Evolutionary conservation across 176 grass and related monocot genomes (phyloP).

Genomic region (Musa schizocarpa): DNA sequence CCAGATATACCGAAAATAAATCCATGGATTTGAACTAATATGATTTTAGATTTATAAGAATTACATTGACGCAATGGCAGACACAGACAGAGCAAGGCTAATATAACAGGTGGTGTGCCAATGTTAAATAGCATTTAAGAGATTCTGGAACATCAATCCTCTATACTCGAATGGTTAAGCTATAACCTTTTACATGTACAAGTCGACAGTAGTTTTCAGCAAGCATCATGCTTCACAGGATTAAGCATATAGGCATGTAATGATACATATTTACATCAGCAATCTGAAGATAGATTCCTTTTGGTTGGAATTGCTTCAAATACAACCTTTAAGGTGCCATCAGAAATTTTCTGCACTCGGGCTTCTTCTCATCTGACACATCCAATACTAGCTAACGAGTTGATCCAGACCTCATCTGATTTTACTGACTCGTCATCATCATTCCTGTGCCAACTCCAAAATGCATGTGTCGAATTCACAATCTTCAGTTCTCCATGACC

Average conservation of each 20-base stretch:
- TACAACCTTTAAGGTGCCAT: conserved; percentile 42
- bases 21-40: too few relatives aligned
- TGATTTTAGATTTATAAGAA: too few relatives aligned
- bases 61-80: too few relatives aligned
- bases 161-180: too few relatives aligned
- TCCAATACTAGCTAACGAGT: conserved; percentile 40
- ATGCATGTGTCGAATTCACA: conserved; percentile 63
- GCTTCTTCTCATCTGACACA: conserved; percentile 30
- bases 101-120: too few relatives aligned
- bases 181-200: too few relatives aligned
- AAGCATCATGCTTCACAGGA: neutral
- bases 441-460: conserved; percentile 96
- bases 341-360: conserved; percentile 51
- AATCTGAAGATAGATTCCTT: neutral
- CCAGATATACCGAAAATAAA: too few relatives aligned
- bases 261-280: neutral
- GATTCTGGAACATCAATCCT: too few relatives aligned
- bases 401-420: conserved; percentile 88
- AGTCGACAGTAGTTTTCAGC: neutral
- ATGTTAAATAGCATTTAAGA: too few relatives aligned
- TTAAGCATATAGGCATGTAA: neutral
- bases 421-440: conserved; percentile 66
- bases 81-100: too few relatives aligned
- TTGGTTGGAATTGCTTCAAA: neutral
- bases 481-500: conserved; percentile 81